Conservation (phyloP, 495 filamentous ascomycete genomes). For the Lepraria neglecta region DNA sequence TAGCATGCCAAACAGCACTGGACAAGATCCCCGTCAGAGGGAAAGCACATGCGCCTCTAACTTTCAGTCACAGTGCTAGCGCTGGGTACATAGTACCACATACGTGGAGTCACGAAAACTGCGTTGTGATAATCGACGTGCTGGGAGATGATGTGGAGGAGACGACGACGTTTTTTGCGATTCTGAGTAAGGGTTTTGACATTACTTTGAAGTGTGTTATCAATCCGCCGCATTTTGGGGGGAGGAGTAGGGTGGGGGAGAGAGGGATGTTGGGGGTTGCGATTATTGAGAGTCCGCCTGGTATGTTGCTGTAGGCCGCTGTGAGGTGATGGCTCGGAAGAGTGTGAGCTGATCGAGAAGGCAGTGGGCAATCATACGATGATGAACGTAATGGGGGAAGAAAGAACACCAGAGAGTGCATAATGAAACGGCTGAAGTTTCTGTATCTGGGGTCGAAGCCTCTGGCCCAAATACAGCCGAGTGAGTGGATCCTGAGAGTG, state of each 20-base stretch:
- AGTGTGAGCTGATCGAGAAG: not conserved
- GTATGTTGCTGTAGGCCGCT: not conserved
- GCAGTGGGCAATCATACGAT: no score
- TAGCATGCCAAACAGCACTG: conserved; percentile 5
- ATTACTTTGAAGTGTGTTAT: conserved; percentile 4
- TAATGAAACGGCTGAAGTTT: no score
- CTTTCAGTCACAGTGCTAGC: not conserved
- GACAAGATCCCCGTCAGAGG: not conserved
- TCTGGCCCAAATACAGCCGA: no score
- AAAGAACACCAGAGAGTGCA: no score
- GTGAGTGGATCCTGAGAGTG: no score
- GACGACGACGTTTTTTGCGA: conserved; percentile 4
- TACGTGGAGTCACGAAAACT: not conserved
- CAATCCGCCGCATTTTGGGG: conserved; percentile 14
- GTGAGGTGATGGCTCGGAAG: not conserved
- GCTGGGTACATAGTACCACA: conserved; percentile 13
- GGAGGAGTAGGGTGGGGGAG: not conserved
- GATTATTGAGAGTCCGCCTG: not conserved
- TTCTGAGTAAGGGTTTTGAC: conserved; percentile 1
- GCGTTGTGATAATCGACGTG: not conserved
- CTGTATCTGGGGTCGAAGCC: no score
- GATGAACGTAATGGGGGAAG: no score
- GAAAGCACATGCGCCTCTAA: conserved; percentile 9
- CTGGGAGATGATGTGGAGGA: not conserved
- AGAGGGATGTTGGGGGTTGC: not conserved